These are phyloP conservation scores for Aureobasidium sp. DNA, from an alignment of 2,329 filamentous ascomycete species.

Conservation along the genomic window DNA sequence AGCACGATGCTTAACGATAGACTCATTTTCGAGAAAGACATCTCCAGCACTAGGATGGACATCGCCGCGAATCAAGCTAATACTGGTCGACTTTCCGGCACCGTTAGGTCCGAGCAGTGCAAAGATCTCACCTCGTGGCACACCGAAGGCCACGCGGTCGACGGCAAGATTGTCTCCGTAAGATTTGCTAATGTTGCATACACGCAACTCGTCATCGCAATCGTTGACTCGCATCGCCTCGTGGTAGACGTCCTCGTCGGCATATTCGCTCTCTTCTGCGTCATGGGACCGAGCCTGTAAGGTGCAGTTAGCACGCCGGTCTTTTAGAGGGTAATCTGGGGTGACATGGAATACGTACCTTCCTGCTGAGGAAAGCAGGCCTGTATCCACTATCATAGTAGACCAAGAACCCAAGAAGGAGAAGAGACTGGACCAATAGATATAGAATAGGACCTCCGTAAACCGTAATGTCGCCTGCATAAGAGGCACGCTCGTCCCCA, in stretches of 20 bases:
- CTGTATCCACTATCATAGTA: slow-evolving; percentile 68
- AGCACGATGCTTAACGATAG: slow-evolving; percentile 63
- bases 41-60: slow-evolving; percentile 70
- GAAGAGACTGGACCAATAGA: slow-evolving; percentile 62
- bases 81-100: slow-evolving; percentile 83
- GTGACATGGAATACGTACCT: slow-evolving; percentile 9
- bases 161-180: slow-evolving; percentile 72
- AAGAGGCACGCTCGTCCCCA: slow-evolving; percentile 51
- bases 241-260: slow-evolving; percentile 50
- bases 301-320: background rate
- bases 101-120: slow-evolving; percentile 85
- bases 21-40: slow-evolving; percentile 69
- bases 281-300: slow-evolving; percentile 30
- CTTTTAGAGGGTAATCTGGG: background rate
- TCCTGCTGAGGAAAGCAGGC: slow-evolving; percentile 49
- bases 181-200: slow-evolving; percentile 69
- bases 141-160: slow-evolving; percentile 79
- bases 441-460: slow-evolving; percentile 85
- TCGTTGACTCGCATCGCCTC: slow-evolving; percentile 57
- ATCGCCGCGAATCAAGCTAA: slow-evolving; percentile 77
- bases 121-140: slow-evolving; percentile 74
- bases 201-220: slow-evolving; percentile 62
- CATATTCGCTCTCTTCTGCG: slow-evolving; percentile 35
- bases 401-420: slow-evolving; percentile 64
- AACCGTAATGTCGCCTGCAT: slow-evolving; percentile 61